These are phyloP conservation scores for Phytophthora citrophthora DNA, from an alignment of 352 stramenopile species.

Conservation along the genomic window DNA sequence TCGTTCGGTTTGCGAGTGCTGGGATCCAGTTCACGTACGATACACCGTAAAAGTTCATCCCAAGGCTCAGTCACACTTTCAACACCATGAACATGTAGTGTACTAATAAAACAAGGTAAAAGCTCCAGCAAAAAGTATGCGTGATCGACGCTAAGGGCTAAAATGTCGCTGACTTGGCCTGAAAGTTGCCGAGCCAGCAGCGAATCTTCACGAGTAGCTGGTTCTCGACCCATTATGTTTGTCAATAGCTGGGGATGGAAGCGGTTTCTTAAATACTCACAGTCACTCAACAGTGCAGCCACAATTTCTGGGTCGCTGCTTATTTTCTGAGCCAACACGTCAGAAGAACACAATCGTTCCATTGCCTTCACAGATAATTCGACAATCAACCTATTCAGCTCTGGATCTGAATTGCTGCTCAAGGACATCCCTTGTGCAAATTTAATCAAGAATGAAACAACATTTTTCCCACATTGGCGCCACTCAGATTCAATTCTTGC, in stretches of 20 bases:
- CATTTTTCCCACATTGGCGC: slow-evolving; percentile 4
- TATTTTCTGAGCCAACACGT: slow-evolving; percentile 4
- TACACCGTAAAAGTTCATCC: background rate
- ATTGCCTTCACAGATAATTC: slow-evolving; percentile 5
- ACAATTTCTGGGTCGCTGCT: slow-evolving; percentile 7
- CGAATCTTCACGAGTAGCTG: background rate
- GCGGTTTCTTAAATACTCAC: background rate
- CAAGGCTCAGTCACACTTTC: background rate
- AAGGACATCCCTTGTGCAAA: background rate
- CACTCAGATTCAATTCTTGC: slow-evolving; percentile 1
- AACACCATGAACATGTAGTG: background rate
- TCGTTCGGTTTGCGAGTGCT: background rate
- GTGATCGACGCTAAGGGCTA: background rate
- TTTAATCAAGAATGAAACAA: slow-evolving; percentile 10
- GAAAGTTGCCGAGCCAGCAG: slow-evolving; percentile 3
- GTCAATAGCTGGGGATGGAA: slow-evolving; percentile 9
- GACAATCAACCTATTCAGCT: background rate
- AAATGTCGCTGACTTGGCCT: background rate
- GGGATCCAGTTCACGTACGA: background rate
- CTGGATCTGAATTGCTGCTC: background rate
- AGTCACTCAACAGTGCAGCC: background rate
- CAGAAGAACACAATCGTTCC: background rate
- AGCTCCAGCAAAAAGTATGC: slow-evolving; percentile 6
- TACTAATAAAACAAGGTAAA: slow-evolving; percentile 5
- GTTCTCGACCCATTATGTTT: background rate